Conservation (phyloP, 2,329 filamentous ascomycete species). For the Aspergillus pseudonomiae region DNA sequence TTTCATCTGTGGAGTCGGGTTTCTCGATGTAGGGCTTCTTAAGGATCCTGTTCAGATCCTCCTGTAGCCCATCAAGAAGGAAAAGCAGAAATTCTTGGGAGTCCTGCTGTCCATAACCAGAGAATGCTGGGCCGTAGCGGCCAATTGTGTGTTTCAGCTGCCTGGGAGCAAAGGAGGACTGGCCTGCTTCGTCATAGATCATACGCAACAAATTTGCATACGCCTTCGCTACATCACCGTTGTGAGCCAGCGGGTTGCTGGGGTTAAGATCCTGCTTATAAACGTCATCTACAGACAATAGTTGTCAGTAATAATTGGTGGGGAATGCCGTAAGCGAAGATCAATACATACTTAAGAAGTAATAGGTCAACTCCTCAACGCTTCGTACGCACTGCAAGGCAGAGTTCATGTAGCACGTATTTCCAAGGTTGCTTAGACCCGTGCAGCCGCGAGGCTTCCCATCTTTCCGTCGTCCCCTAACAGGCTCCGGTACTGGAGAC, state of each 20-base stretch:
- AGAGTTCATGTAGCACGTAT: slow-evolving; percentile 99
- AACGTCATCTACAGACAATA: slow-evolving; percentile 54
- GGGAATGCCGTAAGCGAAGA: background rate
- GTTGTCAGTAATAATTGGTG: background rate
- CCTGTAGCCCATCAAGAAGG: slow-evolving; percentile 88
- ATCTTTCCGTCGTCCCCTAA: slow-evolving; percentile 68
- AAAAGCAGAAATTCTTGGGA: slow-evolving; percentile 97
- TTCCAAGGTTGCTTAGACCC: slow-evolving; percentile 86
- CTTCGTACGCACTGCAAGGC: slow-evolving; percentile 92
- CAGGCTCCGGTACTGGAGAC: slow-evolving; percentile 69
- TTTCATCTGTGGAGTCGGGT: slow-evolving; percentile 95
- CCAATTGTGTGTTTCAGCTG: slow-evolving; percentile 84
- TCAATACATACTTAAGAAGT: slow-evolving; percentile 66
- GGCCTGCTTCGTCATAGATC: slow-evolving; percentile 72
- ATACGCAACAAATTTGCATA: slow-evolving; percentile 77
- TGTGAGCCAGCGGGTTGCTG: slow-evolving; percentile 81
- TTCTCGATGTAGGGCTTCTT: slow-evolving; percentile 98
- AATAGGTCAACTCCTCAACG: slow-evolving; percentile 89
- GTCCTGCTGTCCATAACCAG: slow-evolving; percentile 94
- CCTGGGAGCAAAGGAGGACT: slow-evolving; percentile 72
- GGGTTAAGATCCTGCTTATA: slow-evolving; percentile 82
- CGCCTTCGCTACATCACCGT: slow-evolving; percentile 81
- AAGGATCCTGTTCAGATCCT: slow-evolving; percentile 89
- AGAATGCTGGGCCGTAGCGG: slow-evolving; percentile 80
- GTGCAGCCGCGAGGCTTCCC: slow-evolving; percentile 75